Conservation (phyloP, 1,284 basidiomycete genomes). For the Amylostereum areolatum region DNA sequence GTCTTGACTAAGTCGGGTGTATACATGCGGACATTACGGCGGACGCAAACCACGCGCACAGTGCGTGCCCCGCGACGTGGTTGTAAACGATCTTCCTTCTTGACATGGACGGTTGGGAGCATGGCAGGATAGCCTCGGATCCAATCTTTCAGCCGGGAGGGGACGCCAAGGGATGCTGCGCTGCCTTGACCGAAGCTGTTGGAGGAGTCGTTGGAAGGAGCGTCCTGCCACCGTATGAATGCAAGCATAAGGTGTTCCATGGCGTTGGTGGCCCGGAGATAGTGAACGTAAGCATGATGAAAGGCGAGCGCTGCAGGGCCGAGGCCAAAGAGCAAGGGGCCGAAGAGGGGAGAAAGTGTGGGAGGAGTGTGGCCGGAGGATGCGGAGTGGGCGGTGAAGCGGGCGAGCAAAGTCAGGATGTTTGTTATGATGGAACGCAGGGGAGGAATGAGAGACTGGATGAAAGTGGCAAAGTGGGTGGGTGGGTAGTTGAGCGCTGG, state of each 20-base stretch:
- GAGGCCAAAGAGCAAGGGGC: slow-evolving; percentile 78
- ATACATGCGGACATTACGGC: slow-evolving; percentile 78
- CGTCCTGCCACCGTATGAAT: slow-evolving; percentile 77
- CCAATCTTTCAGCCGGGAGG: slow-evolving; percentile 78
- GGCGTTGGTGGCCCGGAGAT: slow-evolving; percentile 76
- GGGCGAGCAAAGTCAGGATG: slow-evolving; percentile 68
- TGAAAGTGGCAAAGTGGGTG: slow-evolving; percentile 61
- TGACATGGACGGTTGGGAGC: slow-evolving; percentile 35
- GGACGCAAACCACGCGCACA: slow-evolving; percentile 64
- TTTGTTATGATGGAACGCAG: slow-evolving; percentile 59
- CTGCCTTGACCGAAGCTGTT: slow-evolving; percentile 34
- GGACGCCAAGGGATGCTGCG: slow-evolving; percentile 58
- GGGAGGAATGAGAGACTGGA: slow-evolving; percentile 45
- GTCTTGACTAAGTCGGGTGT: slow-evolving; percentile 72
- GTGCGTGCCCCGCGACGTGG: slow-evolving; percentile 71
- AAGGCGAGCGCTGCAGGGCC: slow-evolving; percentile 59
- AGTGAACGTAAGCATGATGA: slow-evolving; percentile 73
- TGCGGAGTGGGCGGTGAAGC: slow-evolving; percentile 75
- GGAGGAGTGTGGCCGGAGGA: slow-evolving; percentile 81
- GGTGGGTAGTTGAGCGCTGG: slow-evolving; percentile 61
- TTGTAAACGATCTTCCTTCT: slow-evolving; percentile 39
- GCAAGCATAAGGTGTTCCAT: slow-evolving; percentile 85
- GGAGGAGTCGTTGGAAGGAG: slow-evolving; percentile 26
- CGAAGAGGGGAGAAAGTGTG: slow-evolving; percentile 83
- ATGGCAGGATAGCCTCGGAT: slow-evolving; percentile 78